phyloP scores from a whole-genome alignment of 2,329 filamentous ascomycete species.

The Penicillium sp. region DNA sequence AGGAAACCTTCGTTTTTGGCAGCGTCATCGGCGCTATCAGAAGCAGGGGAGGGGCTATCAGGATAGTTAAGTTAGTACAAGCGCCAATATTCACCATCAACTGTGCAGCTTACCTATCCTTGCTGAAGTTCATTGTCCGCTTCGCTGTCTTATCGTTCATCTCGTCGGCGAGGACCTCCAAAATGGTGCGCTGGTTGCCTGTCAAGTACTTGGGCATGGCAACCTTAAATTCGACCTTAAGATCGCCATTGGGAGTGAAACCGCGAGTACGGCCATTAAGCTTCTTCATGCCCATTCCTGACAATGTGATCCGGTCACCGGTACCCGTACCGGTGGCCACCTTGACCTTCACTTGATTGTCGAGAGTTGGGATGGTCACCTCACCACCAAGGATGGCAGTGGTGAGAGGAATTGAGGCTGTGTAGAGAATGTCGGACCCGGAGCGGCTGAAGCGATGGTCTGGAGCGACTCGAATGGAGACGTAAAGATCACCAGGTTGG shows the following conservation, averaged over 20 bases:
- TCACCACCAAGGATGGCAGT: constrained; percentile 91
- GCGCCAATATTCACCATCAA: not conserved
- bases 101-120: constrained; percentile 52
- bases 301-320: constrained; percentile 84
- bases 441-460: constrained; percentile 86
- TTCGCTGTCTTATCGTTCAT: constrained; percentile 90
- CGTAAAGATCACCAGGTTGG: constrained; percentile 84
- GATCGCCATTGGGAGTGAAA: constrained; percentile 65
- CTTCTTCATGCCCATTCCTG: constrained; percentile 92
- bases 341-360: constrained; percentile 86
- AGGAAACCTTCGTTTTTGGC: constrained; percentile 87
- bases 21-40: constrained; percentile 37
- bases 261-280: constrained; percentile 64
- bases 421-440: constrained; percentile 90
- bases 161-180: constrained; percentile 96
- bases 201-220: constrained; percentile 92
- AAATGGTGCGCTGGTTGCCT: constrained; percentile 84
- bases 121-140: constrained; percentile 80
- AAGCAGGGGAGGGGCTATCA: constrained; percentile 25
- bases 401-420: constrained; percentile 84
- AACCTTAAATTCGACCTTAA: constrained; percentile 93
- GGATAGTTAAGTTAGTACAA: not conserved
- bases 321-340: constrained; percentile 88
- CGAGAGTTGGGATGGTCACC: constrained; percentile 82
- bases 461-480: constrained; percentile 83